These are phyloP conservation scores for Ustilaginoidea virens DNA, from an alignment of 2,329 filamentous ascomycete species.

Conservation along the genomic window DNA sequence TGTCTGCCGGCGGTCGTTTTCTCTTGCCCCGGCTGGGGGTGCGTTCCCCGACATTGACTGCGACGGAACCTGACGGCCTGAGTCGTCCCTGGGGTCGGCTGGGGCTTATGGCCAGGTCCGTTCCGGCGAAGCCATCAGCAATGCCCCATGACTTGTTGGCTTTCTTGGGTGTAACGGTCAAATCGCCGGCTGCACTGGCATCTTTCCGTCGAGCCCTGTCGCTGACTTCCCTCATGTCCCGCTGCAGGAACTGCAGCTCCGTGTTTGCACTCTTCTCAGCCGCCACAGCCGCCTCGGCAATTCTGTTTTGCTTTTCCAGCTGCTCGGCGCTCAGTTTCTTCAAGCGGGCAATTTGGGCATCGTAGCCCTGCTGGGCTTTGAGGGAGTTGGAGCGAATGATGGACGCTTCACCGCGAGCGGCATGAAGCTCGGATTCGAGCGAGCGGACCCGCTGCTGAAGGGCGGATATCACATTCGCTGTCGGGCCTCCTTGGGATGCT, in stretches of 20 bases:
- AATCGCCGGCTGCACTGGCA: slow-evolving; percentile 5
- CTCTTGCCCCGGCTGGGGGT: slow-evolving; percentile 56
- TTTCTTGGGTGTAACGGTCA: slow-evolving; percentile 43
- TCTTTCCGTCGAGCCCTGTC: slow-evolving; percentile 34
- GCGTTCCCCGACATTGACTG: slow-evolving; percentile 30
- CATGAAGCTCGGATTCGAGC: slow-evolving; percentile 40
- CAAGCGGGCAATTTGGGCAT: slow-evolving; percentile 44
- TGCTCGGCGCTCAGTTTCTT: slow-evolving; percentile 51
- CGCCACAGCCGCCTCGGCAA: slow-evolving; percentile 47
- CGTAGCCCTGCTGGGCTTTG: slow-evolving; percentile 44
- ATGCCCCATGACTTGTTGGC: slow-evolving; percentile 38
- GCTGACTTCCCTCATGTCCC: slow-evolving; percentile 49
- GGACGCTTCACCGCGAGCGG: slow-evolving; percentile 55
- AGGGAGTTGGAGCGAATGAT: slow-evolving; percentile 60
- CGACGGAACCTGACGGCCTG: slow-evolving; percentile 25
- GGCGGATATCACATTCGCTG: slow-evolving; percentile 23
- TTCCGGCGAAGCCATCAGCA: slow-evolving; percentile 65
- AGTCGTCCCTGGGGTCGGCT: slow-evolving; percentile 30
- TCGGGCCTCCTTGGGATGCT: slow-evolving; percentile 11
- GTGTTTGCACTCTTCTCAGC: slow-evolving; percentile 51
- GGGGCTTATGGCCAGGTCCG: slow-evolving; percentile 39
- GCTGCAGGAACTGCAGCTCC: slow-evolving; percentile 56
- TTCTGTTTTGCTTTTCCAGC: slow-evolving; percentile 44
- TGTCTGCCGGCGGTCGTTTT: slow-evolving; percentile 50
- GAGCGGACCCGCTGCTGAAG: slow-evolving; percentile 37